These are phyloP conservation scores for Microcera coccophila DNA, from an alignment of 2,329 filamentous ascomycete species.

Conservation along the genomic window DNA sequence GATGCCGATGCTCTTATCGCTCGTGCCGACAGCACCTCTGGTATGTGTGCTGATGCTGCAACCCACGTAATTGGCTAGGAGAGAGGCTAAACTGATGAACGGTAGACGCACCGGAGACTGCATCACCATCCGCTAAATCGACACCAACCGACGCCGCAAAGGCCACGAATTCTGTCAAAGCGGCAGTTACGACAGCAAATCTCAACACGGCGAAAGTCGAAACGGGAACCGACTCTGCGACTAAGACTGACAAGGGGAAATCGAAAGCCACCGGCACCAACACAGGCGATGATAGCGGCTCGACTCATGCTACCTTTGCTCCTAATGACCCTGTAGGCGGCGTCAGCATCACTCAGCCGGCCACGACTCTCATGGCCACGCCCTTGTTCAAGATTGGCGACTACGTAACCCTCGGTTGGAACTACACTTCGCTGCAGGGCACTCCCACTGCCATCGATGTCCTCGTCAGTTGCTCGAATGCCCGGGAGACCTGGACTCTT, in stretches of 20 bases:
- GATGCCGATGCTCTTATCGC: constrained; percentile 51
- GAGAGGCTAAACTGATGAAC: no score
- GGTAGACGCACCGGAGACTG: no score
- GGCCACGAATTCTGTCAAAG: constrained; percentile 12
- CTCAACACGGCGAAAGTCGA: constrained; percentile 39
- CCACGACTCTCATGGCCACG: constrained; percentile 39
- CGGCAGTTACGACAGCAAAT: constrained; percentile 31
- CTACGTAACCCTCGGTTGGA: constrained; percentile 59
- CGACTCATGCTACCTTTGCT: constrained; percentile 41
- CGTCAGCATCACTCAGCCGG: constrained; percentile 52
- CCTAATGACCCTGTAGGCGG: constrained; percentile 46
- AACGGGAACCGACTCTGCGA: constrained; percentile 7
- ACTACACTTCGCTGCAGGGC: constrained; percentile 58
- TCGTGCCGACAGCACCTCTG: constrained; percentile 40
- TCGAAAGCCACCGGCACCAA: constrained; percentile 6
- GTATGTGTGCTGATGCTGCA: neutral
- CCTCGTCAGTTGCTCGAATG: constrained; percentile 52
- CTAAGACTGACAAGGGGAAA: constrained; percentile 10
- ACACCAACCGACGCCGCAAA: constrained; percentile 8
- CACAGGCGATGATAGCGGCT: constrained; percentile 22
- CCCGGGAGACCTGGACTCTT: constrained; percentile 55
- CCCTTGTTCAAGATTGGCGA: constrained; percentile 59
- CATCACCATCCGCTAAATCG: neutral
- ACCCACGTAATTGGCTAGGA: neutral
- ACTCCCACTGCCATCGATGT: constrained; percentile 59